Base-by-base conservation (phyloP, 768 basidiomycete species). In the Cyclocybe aegerita region DNA sequence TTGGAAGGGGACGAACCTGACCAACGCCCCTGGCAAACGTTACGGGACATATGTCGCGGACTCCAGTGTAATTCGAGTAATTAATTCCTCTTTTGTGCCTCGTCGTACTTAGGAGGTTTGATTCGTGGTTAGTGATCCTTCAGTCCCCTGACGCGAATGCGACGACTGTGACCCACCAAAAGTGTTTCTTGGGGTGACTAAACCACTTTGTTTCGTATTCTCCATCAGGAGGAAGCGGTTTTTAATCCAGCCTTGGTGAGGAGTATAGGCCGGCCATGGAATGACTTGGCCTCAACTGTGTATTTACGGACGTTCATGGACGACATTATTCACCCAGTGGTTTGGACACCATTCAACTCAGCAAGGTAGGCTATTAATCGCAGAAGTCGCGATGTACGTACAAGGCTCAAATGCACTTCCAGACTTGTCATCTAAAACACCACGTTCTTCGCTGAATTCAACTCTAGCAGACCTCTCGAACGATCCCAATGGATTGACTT, bases 91-190 rank as follows among this genome's bases (percentile, higher is more conserved):
- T 33, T 2, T 16, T 0, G n/a, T n/a, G 35, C 14, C 4, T 3
- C 31, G 33, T 4, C 12, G 31, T 1, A 14, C 7, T 6, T 9
- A 39, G 9, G 16, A 32, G 16, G 14, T 31, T 2, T 12, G 17
- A 15, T 9, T 11, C 33, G n/a, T 8, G 45, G 33, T 37, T 12
- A 39, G 42, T 33, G 29, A 16, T 16, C 15, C 10, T 15, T 33
- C 44, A 82, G 83, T 83, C 82, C 16, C 81, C 82, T 0, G 82
- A 85, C 60, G 80, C 80, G 0, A 81, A 81, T 57, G 56, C 70
- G 5, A 77, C 78, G 0, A 69, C 74, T 0, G 67, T 71, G 12
- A 80, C 78, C 4, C 59, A 61, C 4, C 70, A 68, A 2, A 58
- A 57, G 7, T 83, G 83, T 55, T 85, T 72, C 62, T 68, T 87